Percentiles rank a stretch among this genome's conserved stretches.
Evolutionary conservation across 176 grass and related monocot species (phyloP).

Genomic region (Cenchrus americanus): DNA sequence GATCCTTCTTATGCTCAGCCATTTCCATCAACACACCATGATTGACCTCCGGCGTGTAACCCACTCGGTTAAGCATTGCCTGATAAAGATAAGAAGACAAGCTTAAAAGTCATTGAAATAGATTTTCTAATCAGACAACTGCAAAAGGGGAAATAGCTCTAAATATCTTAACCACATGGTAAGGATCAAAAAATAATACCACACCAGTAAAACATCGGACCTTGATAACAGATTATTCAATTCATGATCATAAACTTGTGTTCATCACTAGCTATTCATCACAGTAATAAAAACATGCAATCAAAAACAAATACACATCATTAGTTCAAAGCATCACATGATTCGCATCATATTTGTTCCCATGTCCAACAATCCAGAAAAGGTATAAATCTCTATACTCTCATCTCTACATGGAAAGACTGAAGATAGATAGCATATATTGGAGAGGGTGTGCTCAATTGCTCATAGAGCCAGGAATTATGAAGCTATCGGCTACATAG

Average conservation of each 20-base stretch:
- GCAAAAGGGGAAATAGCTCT: slow-evolving; percentile 3
- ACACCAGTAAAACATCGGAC: no score
- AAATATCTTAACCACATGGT: slow-evolving; percentile 5
- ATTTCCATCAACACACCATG: slow-evolving; percentile 99
- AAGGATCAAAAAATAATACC: no score
- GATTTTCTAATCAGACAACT: slow-evolving; percentile 29
- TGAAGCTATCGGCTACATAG: background rate
- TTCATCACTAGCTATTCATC: slow-evolving; percentile 16
- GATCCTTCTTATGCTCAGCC: slow-evolving; percentile 92
- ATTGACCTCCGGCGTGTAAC: slow-evolving; percentile 96
- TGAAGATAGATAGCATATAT: background rate
- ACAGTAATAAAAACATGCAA: background rate
- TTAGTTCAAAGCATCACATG: slow-evolving; percentile 16
- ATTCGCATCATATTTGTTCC: background rate
- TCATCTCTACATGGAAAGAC: background rate
- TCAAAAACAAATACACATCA: background rate
- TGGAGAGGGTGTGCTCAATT: background rate
- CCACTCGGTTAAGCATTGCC: slow-evolving; percentile 91
- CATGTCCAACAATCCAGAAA: background rate
- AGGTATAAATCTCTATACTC: background rate
- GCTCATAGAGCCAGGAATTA: background rate
- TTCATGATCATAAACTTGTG: background rate
- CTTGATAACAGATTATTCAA: no score
- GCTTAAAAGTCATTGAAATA: slow-evolving; percentile 27
- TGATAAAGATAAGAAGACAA: slow-evolving; percentile 45